Percentiles rank a stretch among this genome's conserved stretches.
Conservation (phyloP, 2,329 filamentous ascomycete genomes). For the Aureobasidium namibiae region DNA sequence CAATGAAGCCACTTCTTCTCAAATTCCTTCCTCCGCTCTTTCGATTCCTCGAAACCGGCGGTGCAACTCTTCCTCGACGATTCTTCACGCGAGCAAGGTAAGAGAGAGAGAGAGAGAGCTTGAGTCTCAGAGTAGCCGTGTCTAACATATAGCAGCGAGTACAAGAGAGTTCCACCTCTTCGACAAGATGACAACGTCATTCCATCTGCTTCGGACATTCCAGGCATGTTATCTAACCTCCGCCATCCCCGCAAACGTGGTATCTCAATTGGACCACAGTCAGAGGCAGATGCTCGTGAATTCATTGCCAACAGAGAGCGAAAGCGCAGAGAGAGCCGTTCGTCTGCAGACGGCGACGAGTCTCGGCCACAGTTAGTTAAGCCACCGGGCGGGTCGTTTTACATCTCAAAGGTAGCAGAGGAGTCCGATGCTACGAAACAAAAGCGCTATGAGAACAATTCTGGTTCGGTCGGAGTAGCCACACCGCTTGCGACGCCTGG, state of each 20-base stretch:
- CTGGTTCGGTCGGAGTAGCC: background rate
- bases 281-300: slow-evolving; percentile 92
- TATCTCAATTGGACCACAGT: slow-evolving; percentile 87
- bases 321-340: slow-evolving; percentile 51
- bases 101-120: slow-evolving; percentile 22
- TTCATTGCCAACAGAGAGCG: slow-evolving; percentile 83
- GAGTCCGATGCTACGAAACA: background rate
- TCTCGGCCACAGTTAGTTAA: slow-evolving; percentile 10
- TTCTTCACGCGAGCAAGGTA: slow-evolving; percentile 85
- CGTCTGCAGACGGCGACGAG: slow-evolving; percentile 18
- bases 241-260: slow-evolving; percentile 73
- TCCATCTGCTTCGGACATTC: slow-evolving; percentile 80
- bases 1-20: slow-evolving; percentile 77
- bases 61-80: slow-evolving; percentile 71
- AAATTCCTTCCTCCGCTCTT: slow-evolving; percentile 76
- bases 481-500: slow-evolving; percentile 1
- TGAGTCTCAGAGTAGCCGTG: background rate
- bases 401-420: background rate
- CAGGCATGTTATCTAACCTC: slow-evolving; percentile 71
- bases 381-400: background rate
- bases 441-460: background rate
- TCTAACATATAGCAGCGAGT: slow-evolving; percentile 45
- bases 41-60: slow-evolving; percentile 70
- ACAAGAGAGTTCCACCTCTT: slow-evolving; percentile 70
- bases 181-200: slow-evolving; percentile 79